Evolutionary conservation across 2,329 filamentous ascomycete species (phyloP).

Genomic region (Monilinia fructicola): DNA sequence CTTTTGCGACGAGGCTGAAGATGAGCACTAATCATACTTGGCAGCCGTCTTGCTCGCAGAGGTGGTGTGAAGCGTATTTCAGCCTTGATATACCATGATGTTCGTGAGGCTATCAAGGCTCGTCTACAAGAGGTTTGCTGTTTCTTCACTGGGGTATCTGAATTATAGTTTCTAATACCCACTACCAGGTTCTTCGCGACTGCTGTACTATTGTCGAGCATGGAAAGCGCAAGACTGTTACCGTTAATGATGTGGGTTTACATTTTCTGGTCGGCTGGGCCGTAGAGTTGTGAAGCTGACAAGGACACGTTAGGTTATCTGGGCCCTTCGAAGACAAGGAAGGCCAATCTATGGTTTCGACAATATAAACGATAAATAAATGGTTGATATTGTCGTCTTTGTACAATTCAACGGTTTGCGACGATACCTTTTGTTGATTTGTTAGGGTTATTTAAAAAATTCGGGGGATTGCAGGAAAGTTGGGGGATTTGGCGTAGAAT

Average conservation of each 20-base stretch:
- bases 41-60: constrained; percentile 66
- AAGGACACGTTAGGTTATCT: constrained; percentile 51
- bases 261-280: not conserved
- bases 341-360: constrained; percentile 60
- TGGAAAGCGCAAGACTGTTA: constrained; percentile 59
- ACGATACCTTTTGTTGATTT: constrained; percentile 10
- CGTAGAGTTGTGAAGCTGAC: not conserved
- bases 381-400: not conserved
- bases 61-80: constrained; percentile 77
- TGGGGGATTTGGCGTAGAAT: not conserved
- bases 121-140: constrained; percentile 49
- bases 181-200: constrained; percentile 8
- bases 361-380: constrained; percentile 31
- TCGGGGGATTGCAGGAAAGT: no score
- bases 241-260: constrained; percentile 57
- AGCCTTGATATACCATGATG: constrained; percentile 60
- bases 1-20: not conserved
- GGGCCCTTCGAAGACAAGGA: constrained; percentile 50
- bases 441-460: not conserved
- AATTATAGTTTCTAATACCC: not conserved
- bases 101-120: constrained; percentile 51
- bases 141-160: not conserved
- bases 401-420: not conserved
- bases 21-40: not conserved
- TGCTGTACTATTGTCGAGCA: constrained; percentile 49